These are phyloP conservation scores for Wickerhamiella sorbophila DNA, from an alignment of 805 yeast genomes.

Conservation along the genomic window DNA sequence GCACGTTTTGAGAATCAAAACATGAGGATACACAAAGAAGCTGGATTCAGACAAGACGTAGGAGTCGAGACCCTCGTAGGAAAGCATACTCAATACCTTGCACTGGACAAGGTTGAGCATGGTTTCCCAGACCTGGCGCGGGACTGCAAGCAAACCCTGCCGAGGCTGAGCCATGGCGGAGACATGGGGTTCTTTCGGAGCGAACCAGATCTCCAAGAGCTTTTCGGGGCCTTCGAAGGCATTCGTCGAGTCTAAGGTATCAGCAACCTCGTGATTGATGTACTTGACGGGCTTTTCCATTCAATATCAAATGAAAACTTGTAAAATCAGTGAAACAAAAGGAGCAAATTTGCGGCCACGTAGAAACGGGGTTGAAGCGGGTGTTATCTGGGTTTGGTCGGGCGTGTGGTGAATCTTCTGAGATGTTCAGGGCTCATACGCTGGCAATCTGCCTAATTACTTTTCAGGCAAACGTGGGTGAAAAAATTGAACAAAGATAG, in stretches of 20 bases:
- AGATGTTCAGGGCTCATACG: conserved; percentile 14
- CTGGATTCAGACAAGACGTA: conserved; percentile 82
- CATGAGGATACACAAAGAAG: conserved; percentile 76
- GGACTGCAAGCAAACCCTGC: conserved; percentile 42
- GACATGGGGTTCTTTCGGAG: conserved; percentile 32
- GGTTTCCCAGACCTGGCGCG: conserved; percentile 51
- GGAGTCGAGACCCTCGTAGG: conserved; percentile 54
- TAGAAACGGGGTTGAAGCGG: conserved; percentile 4
- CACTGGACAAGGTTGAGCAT: conserved; percentile 75
- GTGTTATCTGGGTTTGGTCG: conserved; percentile 16
- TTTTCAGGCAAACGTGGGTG: background rate
- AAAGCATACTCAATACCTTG: conserved; percentile 69
- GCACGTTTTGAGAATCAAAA: conserved; percentile 79
- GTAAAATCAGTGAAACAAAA: background rate
- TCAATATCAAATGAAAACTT: background rate
- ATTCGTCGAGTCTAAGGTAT: conserved; percentile 67
- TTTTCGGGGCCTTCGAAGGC: conserved; percentile 98
- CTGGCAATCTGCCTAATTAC: conserved; percentile 3
- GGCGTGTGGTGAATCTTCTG: conserved; percentile 14
- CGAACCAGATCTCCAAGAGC: conserved; percentile 79
- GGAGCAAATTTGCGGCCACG: conserved; percentile 5
- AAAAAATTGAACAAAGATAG: too few species aligned
- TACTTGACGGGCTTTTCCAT: conserved; percentile 24
- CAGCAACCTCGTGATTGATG: conserved; percentile 69
- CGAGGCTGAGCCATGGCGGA: conserved; percentile 21